These are phyloP conservation scores for Ambrosiella xylebori DNA, from an alignment of 2,329 filamentous ascomycete genomes.

Conservation along the genomic window DNA sequence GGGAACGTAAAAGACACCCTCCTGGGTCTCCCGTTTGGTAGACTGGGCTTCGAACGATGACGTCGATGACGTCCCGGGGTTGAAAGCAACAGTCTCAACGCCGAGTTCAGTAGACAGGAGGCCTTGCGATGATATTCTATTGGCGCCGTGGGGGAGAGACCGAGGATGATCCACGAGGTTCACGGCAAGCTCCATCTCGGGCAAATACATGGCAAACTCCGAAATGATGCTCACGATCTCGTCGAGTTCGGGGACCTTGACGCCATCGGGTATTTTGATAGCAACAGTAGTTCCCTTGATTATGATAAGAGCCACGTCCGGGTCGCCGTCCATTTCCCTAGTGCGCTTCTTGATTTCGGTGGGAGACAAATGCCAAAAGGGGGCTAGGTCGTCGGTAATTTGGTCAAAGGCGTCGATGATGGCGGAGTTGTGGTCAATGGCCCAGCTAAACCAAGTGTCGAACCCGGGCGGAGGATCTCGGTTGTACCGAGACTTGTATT, in stretches of 20 bases:
- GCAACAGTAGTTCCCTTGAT: slow-evolving; percentile 46
- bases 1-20: background rate
- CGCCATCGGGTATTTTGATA: slow-evolving; percentile 15
- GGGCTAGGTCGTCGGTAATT: slow-evolving; percentile 55
- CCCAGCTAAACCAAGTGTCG: slow-evolving; percentile 70
- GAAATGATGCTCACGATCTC: slow-evolving; percentile 48
- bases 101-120: background rate
- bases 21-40: background rate
- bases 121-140: slow-evolving; percentile 1
- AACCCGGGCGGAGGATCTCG: slow-evolving; percentile 65
- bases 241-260: slow-evolving; percentile 23
- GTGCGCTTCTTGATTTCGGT: slow-evolving; percentile 46
- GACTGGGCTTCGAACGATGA: background rate
- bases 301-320: slow-evolving; percentile 31
- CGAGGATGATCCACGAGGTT: slow-evolving; percentile 63
- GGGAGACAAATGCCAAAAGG: slow-evolving; percentile 62
- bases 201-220: slow-evolving; percentile 53
- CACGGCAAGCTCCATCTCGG: slow-evolving; percentile 71
- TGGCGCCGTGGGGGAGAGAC: slow-evolving; percentile 28
- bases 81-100: background rate
- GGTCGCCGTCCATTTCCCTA: slow-evolving; percentile 22
- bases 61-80: background rate
- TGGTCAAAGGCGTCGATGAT: slow-evolving; percentile 70
- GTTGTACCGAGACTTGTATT: slow-evolving; percentile 37
- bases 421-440: slow-evolving; percentile 46